A percentile compares a stretch with the other conserved stretches of the same genome.
Conservation (phyloP, 1,284 basidiomycete genomes). For the Melanopsichium pennsylvanicum region DNA sequence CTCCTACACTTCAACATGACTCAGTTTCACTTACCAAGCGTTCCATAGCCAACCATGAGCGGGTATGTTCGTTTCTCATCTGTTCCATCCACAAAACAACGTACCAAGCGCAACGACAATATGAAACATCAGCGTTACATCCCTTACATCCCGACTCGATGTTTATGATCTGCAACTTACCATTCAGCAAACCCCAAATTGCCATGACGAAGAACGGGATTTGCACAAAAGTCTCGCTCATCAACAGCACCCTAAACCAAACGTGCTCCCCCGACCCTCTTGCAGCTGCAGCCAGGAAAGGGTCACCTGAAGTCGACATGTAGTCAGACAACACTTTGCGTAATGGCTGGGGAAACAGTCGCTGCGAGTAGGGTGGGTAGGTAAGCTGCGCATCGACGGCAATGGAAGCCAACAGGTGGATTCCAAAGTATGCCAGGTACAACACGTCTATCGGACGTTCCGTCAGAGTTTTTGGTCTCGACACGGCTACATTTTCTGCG, state of each 20-base stretch:
- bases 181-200: constrained; percentile 32
- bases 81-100: no score
- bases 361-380: constrained; percentile 38
- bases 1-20: no score
- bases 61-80: constrained; percentile 53
- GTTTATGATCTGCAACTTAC: constrained; percentile 43
- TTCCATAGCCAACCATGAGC: constrained; percentile 42
- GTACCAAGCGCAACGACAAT: background rate
- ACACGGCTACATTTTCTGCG: background rate
- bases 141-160: background rate
- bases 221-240: constrained; percentile 45
- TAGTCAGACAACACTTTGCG: constrained; percentile 38
- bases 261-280: constrained; percentile 18
- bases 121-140: background rate
- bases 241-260: constrained; percentile 49
- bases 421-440: constrained; percentile 46
- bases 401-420: constrained; percentile 45
- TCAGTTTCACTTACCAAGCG: constrained; percentile 48
- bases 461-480: background rate
- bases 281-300: constrained; percentile 32
- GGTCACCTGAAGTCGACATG: constrained; percentile 36
- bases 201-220: constrained; percentile 44
- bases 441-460: constrained; percentile 35
- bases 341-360: constrained; percentile 34
- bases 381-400: constrained; percentile 48